Evolutionary conservation across 2,329 filamentous ascomycete genomes (phyloP).

Genomic region (Cordyceps cateniannulata): DNA sequence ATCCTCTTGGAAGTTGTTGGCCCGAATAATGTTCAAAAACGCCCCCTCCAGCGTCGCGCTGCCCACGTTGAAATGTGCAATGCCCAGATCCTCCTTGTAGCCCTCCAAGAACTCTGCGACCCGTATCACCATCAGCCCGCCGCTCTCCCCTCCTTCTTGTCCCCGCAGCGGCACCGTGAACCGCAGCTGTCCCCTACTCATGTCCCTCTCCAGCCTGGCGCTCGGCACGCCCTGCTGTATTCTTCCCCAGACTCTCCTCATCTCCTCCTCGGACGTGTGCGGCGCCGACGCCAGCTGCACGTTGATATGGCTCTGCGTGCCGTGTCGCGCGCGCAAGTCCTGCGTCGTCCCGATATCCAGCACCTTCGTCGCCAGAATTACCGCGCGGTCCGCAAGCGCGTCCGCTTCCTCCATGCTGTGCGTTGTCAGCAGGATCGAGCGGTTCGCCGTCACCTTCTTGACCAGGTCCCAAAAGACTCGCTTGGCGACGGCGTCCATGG

Average conservation of each 20-base stretch:
- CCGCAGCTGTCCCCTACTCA: constrained; percentile 58
- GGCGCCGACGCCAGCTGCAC: constrained; percentile 54
- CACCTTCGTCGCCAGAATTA: constrained; percentile 31
- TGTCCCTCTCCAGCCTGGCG: constrained; percentile 49
- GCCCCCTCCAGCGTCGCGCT: constrained; percentile 64
- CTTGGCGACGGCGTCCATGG: constrained; percentile 81
- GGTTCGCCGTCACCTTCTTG: constrained; percentile 55
- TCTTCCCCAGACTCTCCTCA: constrained; percentile 50
- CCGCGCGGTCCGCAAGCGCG: constrained; percentile 65
- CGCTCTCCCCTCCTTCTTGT: neutral
- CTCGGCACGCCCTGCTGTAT: constrained; percentile 43
- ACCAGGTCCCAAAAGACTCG: constrained; percentile 83
- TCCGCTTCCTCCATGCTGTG: constrained; percentile 91
- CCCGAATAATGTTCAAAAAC: constrained; percentile 60
- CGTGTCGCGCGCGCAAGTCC: constrained; percentile 50
- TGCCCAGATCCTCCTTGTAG: constrained; percentile 47
- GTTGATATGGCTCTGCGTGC: constrained; percentile 57
- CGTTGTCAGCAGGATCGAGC: constrained; percentile 74
- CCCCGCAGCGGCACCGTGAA: constrained; percentile 16
- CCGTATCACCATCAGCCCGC: neutral
- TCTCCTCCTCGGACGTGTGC: constrained; percentile 47
- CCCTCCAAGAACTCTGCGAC: constrained; percentile 42
- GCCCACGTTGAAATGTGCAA: constrained; percentile 60
- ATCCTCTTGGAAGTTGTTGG: constrained; percentile 38
- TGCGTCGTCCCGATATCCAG: constrained; percentile 56